phyloP scores from a whole-genome alignment of 768 basidiomycete species.

The Kondoa subrosea region DNA sequence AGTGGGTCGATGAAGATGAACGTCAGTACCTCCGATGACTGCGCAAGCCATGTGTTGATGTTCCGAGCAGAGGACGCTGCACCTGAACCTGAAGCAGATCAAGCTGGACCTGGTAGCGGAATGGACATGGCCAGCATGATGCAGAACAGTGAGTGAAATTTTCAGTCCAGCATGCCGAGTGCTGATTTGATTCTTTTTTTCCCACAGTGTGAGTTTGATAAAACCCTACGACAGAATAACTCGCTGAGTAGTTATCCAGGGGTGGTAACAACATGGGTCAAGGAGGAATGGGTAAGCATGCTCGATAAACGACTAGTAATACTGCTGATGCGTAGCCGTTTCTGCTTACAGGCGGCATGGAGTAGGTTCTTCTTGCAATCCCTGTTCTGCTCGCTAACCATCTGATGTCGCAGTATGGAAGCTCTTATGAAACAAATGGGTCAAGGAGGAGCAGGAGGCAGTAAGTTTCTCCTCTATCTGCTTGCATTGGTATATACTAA shows the following conservation, averaged over 20 bases:
- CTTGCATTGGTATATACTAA: too few species aligned
- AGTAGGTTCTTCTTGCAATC: background rate
- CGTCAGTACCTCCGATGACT: background rate
- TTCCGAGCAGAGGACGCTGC: background rate
- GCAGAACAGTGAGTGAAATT: background rate
- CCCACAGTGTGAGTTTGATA: too few species aligned
- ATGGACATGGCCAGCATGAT: background rate
- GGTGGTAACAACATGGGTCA: background rate
- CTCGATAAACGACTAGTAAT: too few species aligned
- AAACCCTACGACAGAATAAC: too few species aligned
- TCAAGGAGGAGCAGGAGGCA: background rate
- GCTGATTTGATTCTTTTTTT: too few species aligned
- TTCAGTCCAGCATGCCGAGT: too few species aligned
- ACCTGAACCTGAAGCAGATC: background rate
- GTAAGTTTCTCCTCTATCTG: too few species aligned
- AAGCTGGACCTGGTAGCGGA: background rate
- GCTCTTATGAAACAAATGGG: background rate
- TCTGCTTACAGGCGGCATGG: too few species aligned
- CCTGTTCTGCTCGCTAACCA: background rate
- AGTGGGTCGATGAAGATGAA: conserved; percentile 9
- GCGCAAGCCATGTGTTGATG: background rate
- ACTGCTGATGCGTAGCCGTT: too few species aligned
- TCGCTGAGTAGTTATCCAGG: background rate
- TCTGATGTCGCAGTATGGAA: background rate
- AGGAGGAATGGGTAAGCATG: background rate